A percentile compares a stretch with the other conserved stretches of the same genome.
Evolutionary conservation across 495 filamentous ascomycete species (phyloP).

Genomic region (Neurospora africana): DNA sequence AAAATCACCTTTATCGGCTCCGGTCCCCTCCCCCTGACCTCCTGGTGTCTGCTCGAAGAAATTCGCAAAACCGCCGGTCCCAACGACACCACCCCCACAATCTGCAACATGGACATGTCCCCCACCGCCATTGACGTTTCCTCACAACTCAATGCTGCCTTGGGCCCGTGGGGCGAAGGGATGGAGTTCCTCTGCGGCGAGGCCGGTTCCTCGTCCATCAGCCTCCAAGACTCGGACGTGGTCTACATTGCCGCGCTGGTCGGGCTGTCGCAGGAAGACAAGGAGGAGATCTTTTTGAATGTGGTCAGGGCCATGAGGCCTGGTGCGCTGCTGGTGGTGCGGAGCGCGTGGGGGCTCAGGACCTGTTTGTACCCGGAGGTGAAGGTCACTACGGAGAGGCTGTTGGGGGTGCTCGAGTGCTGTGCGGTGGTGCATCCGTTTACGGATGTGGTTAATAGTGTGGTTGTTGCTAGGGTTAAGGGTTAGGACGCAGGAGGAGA

Average conservation of each 20-base stretch:
- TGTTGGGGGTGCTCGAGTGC: conserved; percentile 11
- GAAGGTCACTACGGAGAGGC: conserved; percentile 10
- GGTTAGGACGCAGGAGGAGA: background rate
- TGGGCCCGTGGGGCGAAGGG: conserved; percentile 11
- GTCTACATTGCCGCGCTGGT: conserved; percentile 24
- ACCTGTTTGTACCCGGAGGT: conserved; percentile 23
- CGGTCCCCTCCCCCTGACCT: conserved; percentile 20
- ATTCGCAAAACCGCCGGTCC: background rate
- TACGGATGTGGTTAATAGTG: conserved; percentile 21
- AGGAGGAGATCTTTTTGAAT: conserved; percentile 17
- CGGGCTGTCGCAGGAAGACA: conserved; percentile 15
- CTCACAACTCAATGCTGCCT: conserved; percentile 1
- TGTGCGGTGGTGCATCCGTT: conserved; percentile 20
- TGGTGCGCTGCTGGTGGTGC: conserved; percentile 16
- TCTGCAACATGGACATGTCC: conserved; percentile 19
- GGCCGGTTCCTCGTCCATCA: conserved; percentile 1
- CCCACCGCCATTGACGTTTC: conserved; percentile 13
- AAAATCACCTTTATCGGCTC: conserved; percentile 23
- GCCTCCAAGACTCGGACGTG: conserved; percentile 17
- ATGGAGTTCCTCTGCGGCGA: conserved; percentile 24
- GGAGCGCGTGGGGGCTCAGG: conserved; percentile 18
- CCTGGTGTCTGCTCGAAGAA: conserved; percentile 14
- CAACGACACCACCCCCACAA: background rate
- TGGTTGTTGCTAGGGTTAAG: conserved; percentile 18
- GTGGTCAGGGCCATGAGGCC: conserved; percentile 13